Percentiles rank a stretch among this genome's conserved stretches.
Evolutionary conservation across 257 asterid species (phyloP).

Genomic region (Nicotiana tomentosiformis): DNA sequence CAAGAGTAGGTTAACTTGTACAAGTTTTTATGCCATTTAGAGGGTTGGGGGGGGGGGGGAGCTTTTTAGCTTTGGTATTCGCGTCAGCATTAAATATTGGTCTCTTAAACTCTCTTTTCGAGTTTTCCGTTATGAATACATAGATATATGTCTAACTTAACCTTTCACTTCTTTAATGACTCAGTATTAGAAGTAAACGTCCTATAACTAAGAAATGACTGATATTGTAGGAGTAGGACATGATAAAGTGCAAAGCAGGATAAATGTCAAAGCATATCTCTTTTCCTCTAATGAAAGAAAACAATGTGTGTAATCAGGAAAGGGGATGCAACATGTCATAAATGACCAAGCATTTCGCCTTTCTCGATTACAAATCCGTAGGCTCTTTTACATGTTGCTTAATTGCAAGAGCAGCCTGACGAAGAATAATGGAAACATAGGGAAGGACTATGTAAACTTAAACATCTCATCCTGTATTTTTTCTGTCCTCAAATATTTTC

Average conservation of each 20-base stretch:
- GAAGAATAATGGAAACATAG: neutral
- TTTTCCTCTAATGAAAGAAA: neutral
- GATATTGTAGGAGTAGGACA: neutral
- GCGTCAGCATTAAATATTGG: neutral
- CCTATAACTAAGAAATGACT: neutral
- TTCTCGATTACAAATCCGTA: neutral
- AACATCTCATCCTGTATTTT: neutral
- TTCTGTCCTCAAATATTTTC: neutral
- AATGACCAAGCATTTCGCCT: neutral
- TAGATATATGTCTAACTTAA: neutral
- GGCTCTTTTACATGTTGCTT: neutral
- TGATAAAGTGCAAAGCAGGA: neutral
- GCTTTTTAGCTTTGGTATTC: neutral
- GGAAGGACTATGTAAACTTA: neutral
- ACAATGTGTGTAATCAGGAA: neutral
- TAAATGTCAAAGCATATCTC: neutral
- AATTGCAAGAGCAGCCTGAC: neutral
- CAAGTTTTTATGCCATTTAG: neutral
- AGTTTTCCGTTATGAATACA: neutral
- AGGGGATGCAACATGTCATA: neutral
- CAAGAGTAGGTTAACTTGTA: neutral
- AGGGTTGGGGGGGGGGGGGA: neutral
- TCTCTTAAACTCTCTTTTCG: neutral
- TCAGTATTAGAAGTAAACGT: neutral
- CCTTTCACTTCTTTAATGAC: neutral